Percentiles rank a stretch among this genome's conserved stretches.
These are phyloP conservation scores for Beta macrorhiza DNA, from an alignment of 179 eudicot genomes.

Conservation along the genomic window DNA sequence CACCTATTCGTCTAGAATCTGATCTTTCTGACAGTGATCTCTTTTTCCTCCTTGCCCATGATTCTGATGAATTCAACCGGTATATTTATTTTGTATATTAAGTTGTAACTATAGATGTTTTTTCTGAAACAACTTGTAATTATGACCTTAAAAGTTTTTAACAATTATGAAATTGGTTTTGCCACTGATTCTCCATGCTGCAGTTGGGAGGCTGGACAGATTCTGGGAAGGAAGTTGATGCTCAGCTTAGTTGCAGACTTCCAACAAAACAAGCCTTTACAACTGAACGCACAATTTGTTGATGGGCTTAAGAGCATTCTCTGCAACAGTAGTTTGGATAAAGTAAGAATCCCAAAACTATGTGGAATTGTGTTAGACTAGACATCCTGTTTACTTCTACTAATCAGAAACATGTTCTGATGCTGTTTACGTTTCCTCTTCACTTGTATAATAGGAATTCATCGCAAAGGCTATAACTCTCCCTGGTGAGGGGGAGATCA, in stretches of 20 bases:
- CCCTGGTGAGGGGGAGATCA: constrained; percentile 91
- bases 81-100: constrained; percentile 25
- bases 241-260: constrained; percentile 74
- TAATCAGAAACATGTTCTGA: constrained; percentile 9
- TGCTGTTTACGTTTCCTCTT: not conserved
- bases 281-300: constrained; percentile 67
- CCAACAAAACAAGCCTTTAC: constrained; percentile 76
- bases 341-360: constrained; percentile 38
- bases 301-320: constrained; percentile 81
- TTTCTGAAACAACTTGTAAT: not conserved
- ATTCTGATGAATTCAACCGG: constrained; percentile 98
- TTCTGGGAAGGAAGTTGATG: constrained; percentile 86
- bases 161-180: not conserved
- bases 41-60: constrained; percentile 91
- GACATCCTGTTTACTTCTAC: not conserved
- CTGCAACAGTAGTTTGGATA: constrained; percentile 66
- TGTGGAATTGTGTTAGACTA: not conserved
- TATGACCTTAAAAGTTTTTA: not conserved
- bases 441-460: constrained; percentile 55
- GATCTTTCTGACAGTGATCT: constrained; percentile 80
- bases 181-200: constrained; percentile 13
- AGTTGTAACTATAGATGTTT: no score
- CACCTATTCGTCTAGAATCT: constrained; percentile 83
- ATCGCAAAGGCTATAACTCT: constrained; percentile 81
- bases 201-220: constrained; percentile 99